Evolutionary conservation across 164 flowering plant species (phyloP).

Genomic region (Houttuynia cordata): DNA sequence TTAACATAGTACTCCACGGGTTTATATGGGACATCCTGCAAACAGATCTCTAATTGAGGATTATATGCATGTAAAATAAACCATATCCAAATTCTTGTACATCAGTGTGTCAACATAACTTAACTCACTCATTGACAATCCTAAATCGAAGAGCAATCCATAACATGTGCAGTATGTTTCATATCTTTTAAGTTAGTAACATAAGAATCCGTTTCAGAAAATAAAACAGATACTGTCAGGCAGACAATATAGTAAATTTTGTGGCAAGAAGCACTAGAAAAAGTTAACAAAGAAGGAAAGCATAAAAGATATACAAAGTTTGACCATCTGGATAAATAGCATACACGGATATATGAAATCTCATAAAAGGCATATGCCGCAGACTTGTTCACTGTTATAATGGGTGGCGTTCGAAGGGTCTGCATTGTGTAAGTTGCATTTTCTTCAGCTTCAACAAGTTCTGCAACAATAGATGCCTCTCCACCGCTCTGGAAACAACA

Average conservation of each 20-base stretch:
- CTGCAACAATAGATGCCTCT: slow-evolving; percentile 84
- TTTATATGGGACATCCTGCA: slow-evolving; percentile 80
- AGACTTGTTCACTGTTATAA: slow-evolving; percentile 66
- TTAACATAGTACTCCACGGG: slow-evolving; percentile 60
- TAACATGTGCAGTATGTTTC: too few relatives aligned
- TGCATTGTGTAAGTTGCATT: slow-evolving; percentile 57
- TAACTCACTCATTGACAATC: too few relatives aligned
- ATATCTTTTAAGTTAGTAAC: too few relatives aligned
- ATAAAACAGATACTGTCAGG: too few relatives aligned
- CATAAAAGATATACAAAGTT: not conserved
- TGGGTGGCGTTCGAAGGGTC: slow-evolving; percentile 70
- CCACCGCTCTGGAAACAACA: slow-evolving; percentile 48
- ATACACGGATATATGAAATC: slow-evolving; percentile 65
- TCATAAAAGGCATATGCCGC: slow-evolving; percentile 75
- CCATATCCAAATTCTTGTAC: too few relatives aligned
- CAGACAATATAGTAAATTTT: too few relatives aligned
- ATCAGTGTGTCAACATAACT: too few relatives aligned
- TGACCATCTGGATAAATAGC: not conserved
- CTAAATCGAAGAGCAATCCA: too few relatives aligned
- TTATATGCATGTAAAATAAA: too few relatives aligned
- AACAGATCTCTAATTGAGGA: not conserved
- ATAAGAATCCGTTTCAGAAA: too few relatives aligned
- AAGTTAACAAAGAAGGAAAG: too few relatives aligned
- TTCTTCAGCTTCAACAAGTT: slow-evolving; percentile 81
- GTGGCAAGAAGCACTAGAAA: too few relatives aligned